These are phyloP conservation scores for Tolypocladium album DNA, from an alignment of 2,329 filamentous ascomycete species.

Conservation along the genomic window DNA sequence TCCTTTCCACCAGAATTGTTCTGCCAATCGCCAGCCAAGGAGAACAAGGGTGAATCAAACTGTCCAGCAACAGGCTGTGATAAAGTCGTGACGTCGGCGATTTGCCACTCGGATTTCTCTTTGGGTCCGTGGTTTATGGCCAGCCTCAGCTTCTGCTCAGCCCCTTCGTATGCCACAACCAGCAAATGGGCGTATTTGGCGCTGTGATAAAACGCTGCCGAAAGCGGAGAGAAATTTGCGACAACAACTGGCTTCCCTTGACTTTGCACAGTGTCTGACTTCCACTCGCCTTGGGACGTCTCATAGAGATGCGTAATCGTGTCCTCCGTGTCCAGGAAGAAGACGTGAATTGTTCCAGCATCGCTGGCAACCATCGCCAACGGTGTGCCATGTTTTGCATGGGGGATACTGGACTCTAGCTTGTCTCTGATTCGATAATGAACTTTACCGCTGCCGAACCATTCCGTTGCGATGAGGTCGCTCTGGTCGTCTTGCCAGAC, in stretches of 20 bases:
- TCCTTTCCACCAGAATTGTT: neutral
- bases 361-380: constrained; percentile 8
- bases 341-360: constrained; percentile 9
- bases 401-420: neutral
- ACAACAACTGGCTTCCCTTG: constrained; percentile 1
- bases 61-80: constrained; percentile 3
- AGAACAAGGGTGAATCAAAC: constrained; percentile 7
- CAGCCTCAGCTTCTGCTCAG: constrained; percentile 7
- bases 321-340: constrained; percentile 10
- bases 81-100: constrained; percentile 5
- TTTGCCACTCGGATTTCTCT: constrained; percentile 4
- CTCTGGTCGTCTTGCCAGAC: constrained; percentile 12
- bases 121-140: constrained; percentile 7
- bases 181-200: constrained; percentile 3
- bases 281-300: constrained; percentile 7
- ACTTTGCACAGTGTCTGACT: constrained; percentile 1
- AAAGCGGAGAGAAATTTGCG: constrained; percentile 7
- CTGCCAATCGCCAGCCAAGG: constrained; percentile 10
- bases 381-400: constrained; percentile 9
- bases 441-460: neutral
- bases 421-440: constrained; percentile 6
- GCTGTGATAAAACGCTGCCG: constrained; percentile 9
- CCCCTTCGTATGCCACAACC: constrained; percentile 7
- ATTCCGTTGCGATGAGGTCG: constrained; percentile 8
- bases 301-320: constrained; percentile 7